Conservation (phyloP, 805 yeast species). For the Candida coleopterorum region DNA sequence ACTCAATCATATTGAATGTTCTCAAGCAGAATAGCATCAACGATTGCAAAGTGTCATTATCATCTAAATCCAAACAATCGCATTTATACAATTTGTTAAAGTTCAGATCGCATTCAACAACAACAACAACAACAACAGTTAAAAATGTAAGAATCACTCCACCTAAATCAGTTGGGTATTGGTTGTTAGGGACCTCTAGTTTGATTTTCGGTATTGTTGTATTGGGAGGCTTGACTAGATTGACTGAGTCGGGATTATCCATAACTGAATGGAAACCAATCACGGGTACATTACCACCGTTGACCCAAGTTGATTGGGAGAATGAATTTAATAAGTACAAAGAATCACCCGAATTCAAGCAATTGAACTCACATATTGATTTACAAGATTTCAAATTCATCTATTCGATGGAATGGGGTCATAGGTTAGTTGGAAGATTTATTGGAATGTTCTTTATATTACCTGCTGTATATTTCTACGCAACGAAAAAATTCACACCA, state of each 20-base stretch:
- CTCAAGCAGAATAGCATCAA: conserved; percentile 20
- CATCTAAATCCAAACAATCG: no score
- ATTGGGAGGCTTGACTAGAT: conserved; percentile 92
- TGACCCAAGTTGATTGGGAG: conserved; percentile 77
- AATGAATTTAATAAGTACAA: conserved; percentile 76
- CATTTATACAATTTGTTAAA: no score
- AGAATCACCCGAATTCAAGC: conserved; percentile 85
- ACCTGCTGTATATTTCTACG: conserved; percentile 82
- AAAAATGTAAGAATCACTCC: conserved; percentile 13
- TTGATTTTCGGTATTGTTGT: conserved; percentile 92
- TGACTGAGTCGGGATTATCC: conserved; percentile 92
- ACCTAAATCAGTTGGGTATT: conserved; percentile 59
- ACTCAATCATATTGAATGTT: conserved; percentile 41
- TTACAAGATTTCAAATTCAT: conserved; percentile 93
- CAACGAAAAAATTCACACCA: conserved; percentile 57
- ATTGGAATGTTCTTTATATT: conserved; percentile 79
- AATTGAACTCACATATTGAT: conserved; percentile 81
- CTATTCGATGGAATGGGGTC: conserved; percentile 97
- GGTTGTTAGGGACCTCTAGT: conserved; percentile 84
- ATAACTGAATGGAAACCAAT: conserved; percentile 99
- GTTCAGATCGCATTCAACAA: no score
- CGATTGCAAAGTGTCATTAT: neutral
- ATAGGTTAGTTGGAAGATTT: conserved; percentile 85
- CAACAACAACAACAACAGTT: neutral
- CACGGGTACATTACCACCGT: conserved; percentile 91